These are phyloP conservation scores for Penicillium tannophilum DNA, from an alignment of 495 filamentous ascomycete genomes.

Conservation along the genomic window DNA sequence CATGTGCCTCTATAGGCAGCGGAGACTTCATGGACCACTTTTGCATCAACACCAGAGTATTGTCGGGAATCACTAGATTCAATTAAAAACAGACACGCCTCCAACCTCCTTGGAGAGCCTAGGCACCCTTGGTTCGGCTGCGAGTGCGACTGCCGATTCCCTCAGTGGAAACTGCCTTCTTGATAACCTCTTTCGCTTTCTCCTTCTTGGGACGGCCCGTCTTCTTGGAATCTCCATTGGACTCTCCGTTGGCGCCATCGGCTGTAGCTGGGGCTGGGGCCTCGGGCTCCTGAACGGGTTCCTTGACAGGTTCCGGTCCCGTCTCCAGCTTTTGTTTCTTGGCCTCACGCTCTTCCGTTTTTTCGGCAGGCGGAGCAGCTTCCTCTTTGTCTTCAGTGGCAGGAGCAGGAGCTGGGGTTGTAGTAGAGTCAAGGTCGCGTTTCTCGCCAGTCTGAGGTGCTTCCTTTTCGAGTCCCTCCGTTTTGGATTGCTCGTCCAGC, in stretches of 20 bases:
- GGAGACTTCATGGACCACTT: background rate
- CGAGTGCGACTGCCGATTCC: slow-evolving; percentile 46
- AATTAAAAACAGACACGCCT: background rate
- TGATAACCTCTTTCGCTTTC: slow-evolving; percentile 36
- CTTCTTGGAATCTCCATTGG: slow-evolving; percentile 31
- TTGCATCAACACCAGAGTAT: background rate
- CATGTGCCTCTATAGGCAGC: background rate
- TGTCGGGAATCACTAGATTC: background rate
- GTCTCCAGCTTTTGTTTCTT: slow-evolving; percentile 4
- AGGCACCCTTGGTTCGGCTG: slow-evolving; percentile 41
- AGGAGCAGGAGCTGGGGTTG: slow-evolving; percentile 1
- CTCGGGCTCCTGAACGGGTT: slow-evolving; percentile 17
- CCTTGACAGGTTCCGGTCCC: slow-evolving; percentile 7
- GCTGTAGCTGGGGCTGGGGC: slow-evolving; percentile 16
- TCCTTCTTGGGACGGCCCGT: slow-evolving; percentile 38
- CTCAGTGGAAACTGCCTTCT: slow-evolving; percentile 36
- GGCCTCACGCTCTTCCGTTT: background rate
- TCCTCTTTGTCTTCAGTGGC: slow-evolving; percentile 5
- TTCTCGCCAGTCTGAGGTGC: slow-evolving; percentile 33
- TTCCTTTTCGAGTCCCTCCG: slow-evolving; percentile 14
- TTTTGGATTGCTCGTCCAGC: background rate
- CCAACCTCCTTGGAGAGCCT: background rate
- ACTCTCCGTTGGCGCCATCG: slow-evolving; percentile 7
- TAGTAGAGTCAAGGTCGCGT: slow-evolving; percentile 32
- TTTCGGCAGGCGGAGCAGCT: slow-evolving; percentile 1